These are phyloP conservation scores for Chlamydomonas asymmetrica DNA, from an alignment of 139 green algal genomes.

Conservation along the genomic window DNA sequence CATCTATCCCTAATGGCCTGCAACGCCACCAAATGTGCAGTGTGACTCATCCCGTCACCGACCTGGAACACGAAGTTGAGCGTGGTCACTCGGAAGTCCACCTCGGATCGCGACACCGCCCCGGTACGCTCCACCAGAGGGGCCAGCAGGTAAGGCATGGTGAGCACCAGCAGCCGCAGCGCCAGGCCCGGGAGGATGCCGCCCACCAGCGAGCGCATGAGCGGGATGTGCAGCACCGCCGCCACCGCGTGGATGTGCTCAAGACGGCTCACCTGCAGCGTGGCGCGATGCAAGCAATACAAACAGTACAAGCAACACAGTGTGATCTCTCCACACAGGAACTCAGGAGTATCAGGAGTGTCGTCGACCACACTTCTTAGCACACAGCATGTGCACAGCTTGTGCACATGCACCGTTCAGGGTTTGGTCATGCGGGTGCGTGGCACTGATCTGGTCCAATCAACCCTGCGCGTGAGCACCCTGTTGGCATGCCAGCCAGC, in stretches of 20 bases:
- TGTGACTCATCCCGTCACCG: not conserved
- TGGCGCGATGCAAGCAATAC: too few relatives aligned
- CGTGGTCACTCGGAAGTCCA: slow-evolving; percentile 12
- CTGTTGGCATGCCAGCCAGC: too few relatives aligned
- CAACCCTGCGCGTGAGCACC: too few relatives aligned
- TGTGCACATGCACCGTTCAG: not conserved
- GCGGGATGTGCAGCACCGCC: not conserved
- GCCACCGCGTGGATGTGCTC: not conserved
- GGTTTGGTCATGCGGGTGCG: too few relatives aligned
- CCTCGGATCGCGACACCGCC: not conserved
- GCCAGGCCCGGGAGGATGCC: slow-evolving; percentile 46
- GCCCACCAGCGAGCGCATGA: slow-evolving; percentile 48
- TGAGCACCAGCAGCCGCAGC: slow-evolving; percentile 24
- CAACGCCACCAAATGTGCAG: not conserved
- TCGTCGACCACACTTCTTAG: too few relatives aligned
- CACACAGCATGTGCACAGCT: too few relatives aligned
- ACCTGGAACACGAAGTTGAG: slow-evolving; percentile 35
- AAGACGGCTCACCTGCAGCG: slow-evolving; percentile 19
- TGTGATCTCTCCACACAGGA: too few relatives aligned
- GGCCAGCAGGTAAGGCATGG: slow-evolving; percentile 8
- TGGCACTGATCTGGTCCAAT: too few relatives aligned
- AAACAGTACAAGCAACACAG: too few relatives aligned
- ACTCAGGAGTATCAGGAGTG: too few relatives aligned
- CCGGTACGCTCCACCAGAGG: slow-evolving; percentile 4
- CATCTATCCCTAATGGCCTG: too few relatives aligned